phyloP scores from a whole-genome alignment of 2,329 filamentous ascomycete species.

The Ophiostoma montium region DNA sequence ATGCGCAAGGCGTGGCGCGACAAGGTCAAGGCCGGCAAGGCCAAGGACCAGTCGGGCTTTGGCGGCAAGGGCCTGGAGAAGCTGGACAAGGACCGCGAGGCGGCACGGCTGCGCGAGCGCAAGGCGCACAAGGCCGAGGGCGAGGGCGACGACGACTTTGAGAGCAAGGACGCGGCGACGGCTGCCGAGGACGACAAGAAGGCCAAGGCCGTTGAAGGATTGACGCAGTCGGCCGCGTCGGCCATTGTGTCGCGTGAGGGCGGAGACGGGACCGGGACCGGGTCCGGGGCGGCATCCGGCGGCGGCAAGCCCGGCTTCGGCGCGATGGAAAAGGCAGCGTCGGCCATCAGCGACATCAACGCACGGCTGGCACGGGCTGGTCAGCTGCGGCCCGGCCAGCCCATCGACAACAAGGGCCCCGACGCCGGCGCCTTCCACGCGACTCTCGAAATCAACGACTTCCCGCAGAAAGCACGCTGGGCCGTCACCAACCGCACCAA shows the following conservation, averaged over 20 bases:
- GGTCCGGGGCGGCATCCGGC: not conserved
- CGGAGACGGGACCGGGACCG: constrained; percentile 13
- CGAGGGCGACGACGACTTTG: constrained; percentile 67
- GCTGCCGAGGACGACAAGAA: constrained; percentile 51
- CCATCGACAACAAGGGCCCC: constrained; percentile 96
- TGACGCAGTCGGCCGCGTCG: constrained; percentile 49
- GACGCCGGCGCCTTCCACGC: constrained; percentile 95
- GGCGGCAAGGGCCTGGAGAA: constrained; percentile 88
- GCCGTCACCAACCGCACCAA: constrained; percentile 97
- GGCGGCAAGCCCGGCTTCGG: constrained; percentile 18
- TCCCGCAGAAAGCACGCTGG: constrained; percentile 96
- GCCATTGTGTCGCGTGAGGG: constrained; percentile 40
- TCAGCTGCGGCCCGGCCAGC: constrained; percentile 78
- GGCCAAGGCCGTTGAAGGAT: constrained; percentile 51
- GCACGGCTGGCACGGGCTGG: constrained; percentile 78
- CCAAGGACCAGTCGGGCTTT: constrained; percentile 80
- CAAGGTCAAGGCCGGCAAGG: constrained; percentile 85
- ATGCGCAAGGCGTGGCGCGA: constrained; percentile 65
- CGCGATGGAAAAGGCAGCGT: constrained; percentile 70
- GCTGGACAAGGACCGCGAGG: constrained; percentile 81
- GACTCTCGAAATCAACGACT: constrained; percentile 97
- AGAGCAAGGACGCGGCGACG: constrained; percentile 49
- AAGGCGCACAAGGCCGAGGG: constrained; percentile 83
- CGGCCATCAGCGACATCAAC: constrained; percentile 85
- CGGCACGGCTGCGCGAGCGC: constrained; percentile 71